Conservation (phyloP, 768 basidiomycete genomes). For the Agrocybe pediades region DNA sequence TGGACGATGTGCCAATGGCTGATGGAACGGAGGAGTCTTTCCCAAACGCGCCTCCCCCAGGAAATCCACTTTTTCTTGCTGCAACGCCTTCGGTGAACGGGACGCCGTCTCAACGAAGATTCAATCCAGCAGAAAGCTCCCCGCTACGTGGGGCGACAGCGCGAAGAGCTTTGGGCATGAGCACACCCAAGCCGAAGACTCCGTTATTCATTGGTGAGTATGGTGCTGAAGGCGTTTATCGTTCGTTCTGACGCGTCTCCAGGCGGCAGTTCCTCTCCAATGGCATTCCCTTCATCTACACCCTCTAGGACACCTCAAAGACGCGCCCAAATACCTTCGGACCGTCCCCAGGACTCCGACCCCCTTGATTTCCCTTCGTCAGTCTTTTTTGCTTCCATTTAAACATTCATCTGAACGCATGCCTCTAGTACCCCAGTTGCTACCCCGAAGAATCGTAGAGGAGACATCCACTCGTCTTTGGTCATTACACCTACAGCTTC, state of each 20-base stretch:
- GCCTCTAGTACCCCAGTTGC: conserved; percentile 29
- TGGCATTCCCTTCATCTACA: conserved; percentile 66
- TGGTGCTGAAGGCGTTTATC: conserved; percentile 2
- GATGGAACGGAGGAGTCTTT: conserved; percentile 30
- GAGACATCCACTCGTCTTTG: conserved; percentile 89
- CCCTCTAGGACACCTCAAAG: conserved; percentile 50
- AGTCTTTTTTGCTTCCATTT: conserved; percentile 15
- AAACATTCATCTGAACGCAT: conserved; percentile 4
- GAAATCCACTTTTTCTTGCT: conserved; percentile 51
- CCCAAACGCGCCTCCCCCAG: conserved; percentile 39
- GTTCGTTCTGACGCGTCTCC: conserved; percentile 13
- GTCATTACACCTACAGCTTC: conserved; percentile 52
- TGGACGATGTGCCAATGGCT: conserved; percentile 42
- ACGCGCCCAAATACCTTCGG: conserved; percentile 33
- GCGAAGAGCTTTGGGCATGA: conserved; percentile 55
- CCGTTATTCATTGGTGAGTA: conserved; percentile 53
- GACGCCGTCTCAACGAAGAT: conserved; percentile 34
- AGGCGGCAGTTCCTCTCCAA: conserved; percentile 64
- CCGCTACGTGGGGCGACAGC: conserved; percentile 50
- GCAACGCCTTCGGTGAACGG: conserved; percentile 45
- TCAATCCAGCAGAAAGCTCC: conserved; percentile 41
- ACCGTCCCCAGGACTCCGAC: conserved; percentile 55
- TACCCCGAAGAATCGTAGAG: conserved; percentile 76
- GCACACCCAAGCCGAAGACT: conserved; percentile 51
- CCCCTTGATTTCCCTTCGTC: conserved; percentile 74